These are phyloP conservation scores for Botrytis tulipae DNA, from an alignment of 2,329 filamentous ascomycete genomes.

Conservation along the genomic window DNA sequence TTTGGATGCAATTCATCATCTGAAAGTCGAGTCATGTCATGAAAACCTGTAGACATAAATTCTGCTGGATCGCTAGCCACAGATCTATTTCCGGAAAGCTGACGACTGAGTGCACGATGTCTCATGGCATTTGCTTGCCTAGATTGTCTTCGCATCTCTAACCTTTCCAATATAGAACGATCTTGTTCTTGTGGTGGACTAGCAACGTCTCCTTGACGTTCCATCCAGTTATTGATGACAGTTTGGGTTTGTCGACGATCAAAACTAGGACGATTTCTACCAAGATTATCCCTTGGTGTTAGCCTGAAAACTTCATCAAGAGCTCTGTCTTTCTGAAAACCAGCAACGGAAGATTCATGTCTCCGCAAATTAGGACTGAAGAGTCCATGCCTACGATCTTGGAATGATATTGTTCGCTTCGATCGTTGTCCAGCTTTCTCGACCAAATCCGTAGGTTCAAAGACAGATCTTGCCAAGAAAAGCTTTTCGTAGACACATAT, in stretches of 20 bases:
- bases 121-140: constrained; percentile 30
- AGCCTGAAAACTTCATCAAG: constrained; percentile 87
- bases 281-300: constrained; percentile 62
- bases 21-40: constrained; percentile 24
- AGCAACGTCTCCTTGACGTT: constrained; percentile 56
- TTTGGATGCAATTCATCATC: constrained; percentile 16
- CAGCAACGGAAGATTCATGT: constrained; percentile 82
- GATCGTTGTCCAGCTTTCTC: constrained; percentile 61
- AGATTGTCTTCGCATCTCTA: constrained; percentile 47
- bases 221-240: constrained; percentile 90
- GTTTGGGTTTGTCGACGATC: constrained; percentile 74
- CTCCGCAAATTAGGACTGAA: constrained; percentile 73
- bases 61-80: constrained; percentile 64
- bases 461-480: constrained; percentile 71
- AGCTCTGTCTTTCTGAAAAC: constrained; percentile 84
- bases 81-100: constrained; percentile 53
- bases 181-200: constrained; percentile 61
- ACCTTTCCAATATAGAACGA: constrained; percentile 53
- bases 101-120: constrained; percentile 26
- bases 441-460: constrained; percentile 83
- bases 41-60: constrained; percentile 48
- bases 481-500: constrained; percentile 87
- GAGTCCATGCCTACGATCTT: constrained; percentile 54
- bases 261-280: constrained; percentile 58
- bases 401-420: constrained; percentile 53